A percentile compares a stretch with the other conserved stretches of the same genome.
Conservation (phyloP, 1,284 basidiomycete genomes). For the Apiotrichum veenhuisii region DNA sequence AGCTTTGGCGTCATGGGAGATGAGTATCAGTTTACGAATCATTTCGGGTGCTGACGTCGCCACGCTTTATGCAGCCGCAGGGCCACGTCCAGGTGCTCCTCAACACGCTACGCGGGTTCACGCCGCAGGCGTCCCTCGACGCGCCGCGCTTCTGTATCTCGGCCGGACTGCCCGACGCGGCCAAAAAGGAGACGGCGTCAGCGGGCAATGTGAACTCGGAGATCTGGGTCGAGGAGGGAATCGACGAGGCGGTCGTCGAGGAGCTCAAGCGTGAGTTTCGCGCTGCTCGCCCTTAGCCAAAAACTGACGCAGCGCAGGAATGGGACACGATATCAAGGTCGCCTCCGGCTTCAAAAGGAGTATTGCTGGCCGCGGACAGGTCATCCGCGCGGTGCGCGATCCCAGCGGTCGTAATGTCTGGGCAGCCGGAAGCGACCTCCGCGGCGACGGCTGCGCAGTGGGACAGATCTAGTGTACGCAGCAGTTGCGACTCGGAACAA, state of each 20-base stretch:
- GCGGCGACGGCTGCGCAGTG: slow-evolving; percentile 81
- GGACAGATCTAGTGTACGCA: slow-evolving; percentile 67
- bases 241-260: slow-evolving; percentile 58
- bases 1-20: slow-evolving; percentile 85
- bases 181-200: slow-evolving; percentile 46
- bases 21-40: slow-evolving; percentile 4
- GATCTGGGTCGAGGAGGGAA: slow-evolving; percentile 74
- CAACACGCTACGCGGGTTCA: slow-evolving; percentile 75
- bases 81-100: slow-evolving; percentile 60
- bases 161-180: slow-evolving; percentile 67
- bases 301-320: slow-evolving; percentile 53
- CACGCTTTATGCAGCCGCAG: slow-evolving; percentile 23
- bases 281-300: too few relatives aligned
- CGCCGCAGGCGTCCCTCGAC: slow-evolving; percentile 78
- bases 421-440: slow-evolving; percentile 81
- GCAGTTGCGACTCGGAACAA: neutral
- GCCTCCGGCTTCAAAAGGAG: slow-evolving; percentile 62
- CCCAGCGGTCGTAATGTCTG: slow-evolving; percentile 65
- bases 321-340: slow-evolving; percentile 78
- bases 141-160: slow-evolving; percentile 91
- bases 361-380: slow-evolving; percentile 83
- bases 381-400: slow-evolving; percentile 74
- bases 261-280: slow-evolving; percentile 55
- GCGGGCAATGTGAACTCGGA: slow-evolving; percentile 67
- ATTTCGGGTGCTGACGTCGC: slow-evolving; percentile 33